Percentiles rank a stretch among this genome's conserved stretches.
Evolutionary conservation across 75 land plant species (phyloP).

Genomic region (Ceratopteris richardii): DNA sequence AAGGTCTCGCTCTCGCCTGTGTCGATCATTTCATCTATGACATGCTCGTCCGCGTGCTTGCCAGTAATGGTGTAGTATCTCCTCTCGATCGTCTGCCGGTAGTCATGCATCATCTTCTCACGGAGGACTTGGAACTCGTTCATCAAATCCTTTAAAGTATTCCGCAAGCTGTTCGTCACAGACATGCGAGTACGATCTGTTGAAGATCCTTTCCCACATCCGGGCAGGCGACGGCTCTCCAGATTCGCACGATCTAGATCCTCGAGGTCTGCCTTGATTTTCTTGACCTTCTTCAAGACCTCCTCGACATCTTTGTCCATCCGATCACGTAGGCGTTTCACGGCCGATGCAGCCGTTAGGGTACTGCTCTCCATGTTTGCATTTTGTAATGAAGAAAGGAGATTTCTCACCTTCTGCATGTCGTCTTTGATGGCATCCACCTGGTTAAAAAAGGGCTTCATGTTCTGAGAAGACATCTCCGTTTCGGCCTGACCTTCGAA

Average conservation of each 20-base stretch:
- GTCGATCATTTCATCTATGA: slow-evolving; percentile 55
- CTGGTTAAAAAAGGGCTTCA: slow-evolving; percentile 67
- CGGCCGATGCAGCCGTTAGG: slow-evolving; percentile 48
- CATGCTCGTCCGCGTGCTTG: slow-evolving; percentile 51
- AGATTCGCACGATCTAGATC: slow-evolving; percentile 65
- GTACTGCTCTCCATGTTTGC: slow-evolving; percentile 58
- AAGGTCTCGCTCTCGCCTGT: slow-evolving; percentile 68
- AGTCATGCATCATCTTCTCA: slow-evolving; percentile 57
- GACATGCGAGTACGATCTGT: slow-evolving; percentile 57
- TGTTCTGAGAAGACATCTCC: slow-evolving; percentile 13
- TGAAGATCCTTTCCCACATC: slow-evolving; percentile 54
- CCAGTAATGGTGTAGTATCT: slow-evolving; percentile 81
- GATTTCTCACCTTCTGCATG: slow-evolving; percentile 46
- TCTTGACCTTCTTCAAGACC: slow-evolving; percentile 47
- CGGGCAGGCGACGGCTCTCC: slow-evolving; percentile 36
- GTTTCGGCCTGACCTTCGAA: too few species aligned
- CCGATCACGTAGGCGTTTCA: slow-evolving; percentile 43
- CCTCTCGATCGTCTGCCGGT: slow-evolving; percentile 66
- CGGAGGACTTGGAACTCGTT: slow-evolving; percentile 65
- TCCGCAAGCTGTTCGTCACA: slow-evolving; percentile 53
- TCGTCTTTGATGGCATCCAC: slow-evolving; percentile 59
- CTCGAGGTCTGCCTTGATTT: slow-evolving; percentile 48
- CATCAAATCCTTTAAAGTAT: slow-evolving; percentile 78
- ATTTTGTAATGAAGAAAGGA: slow-evolving; percentile 41
- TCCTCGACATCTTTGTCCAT: slow-evolving; percentile 49